Evolutionary conservation across 805 yeast genomes (phyloP), one percentile per base, ranked within the genome.

Genomic region (Hanseniaspora nectarophila): DNA sequence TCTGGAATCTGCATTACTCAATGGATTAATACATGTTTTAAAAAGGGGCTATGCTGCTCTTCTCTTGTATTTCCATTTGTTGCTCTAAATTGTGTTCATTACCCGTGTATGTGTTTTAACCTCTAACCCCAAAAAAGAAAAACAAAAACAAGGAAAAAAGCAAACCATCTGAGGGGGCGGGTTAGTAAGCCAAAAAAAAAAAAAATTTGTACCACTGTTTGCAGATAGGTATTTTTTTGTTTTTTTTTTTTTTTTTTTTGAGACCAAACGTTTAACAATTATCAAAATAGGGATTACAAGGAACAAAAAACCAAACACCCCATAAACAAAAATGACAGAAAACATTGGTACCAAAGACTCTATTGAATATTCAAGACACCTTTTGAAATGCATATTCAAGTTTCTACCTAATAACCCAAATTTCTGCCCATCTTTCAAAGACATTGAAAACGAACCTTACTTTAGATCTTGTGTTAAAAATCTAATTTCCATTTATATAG

Each of bases 331-430:
- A 18, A 42, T 28, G 33, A 28, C 24, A 7, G 45, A 42, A 9
- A 26, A 42, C 23, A 42, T 29, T n/a, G 45, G 29, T 13, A 12
- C 18, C 15, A 29, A 15, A 5, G 37, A 33, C 29, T 18, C 53
- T 26, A 24, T 32, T 12, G n/a, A 20, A 5, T 52, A 45, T 9
- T 52, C 50, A 18, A 52, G 47, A 45, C 54, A 58, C 18, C 44
- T 54, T 2, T 43, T 57, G 28, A 53, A 43, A 24, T 53, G 55
- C 29, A 37, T 53, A 9, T 42, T 34, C 7, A 53, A 53, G 29
- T 53, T 53, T 21, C 33, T 53, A 21, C 55, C 55, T 12, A 46
- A 42, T 13, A 53, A 53, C 37, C 55, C 55, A 5, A 53, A 53
- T 23, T 53, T 53, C 28, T 53, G 55, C 32, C 50, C 51, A 23